phyloP scores from a whole-genome alignment of 2,329 filamentous ascomycete genomes.

The Pestalotiopsis sp. region DNA sequence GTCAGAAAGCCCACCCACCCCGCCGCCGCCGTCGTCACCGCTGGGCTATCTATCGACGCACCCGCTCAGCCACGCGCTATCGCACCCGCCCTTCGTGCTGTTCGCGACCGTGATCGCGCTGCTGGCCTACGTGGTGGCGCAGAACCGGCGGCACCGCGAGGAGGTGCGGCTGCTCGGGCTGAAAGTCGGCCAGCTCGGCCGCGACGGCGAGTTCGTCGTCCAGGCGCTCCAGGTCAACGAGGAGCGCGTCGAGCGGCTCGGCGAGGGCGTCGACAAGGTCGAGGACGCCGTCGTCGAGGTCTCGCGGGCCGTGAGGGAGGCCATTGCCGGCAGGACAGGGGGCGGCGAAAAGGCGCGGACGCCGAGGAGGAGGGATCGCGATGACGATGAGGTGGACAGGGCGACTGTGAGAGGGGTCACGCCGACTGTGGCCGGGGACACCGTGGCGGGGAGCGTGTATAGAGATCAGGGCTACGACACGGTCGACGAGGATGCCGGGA shows the following conservation, averaged over 20 bases:
- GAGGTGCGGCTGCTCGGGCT: background rate
- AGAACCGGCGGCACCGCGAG: slow-evolving; percentile 1
- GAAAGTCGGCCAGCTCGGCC: background rate
- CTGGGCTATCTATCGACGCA: background rate
- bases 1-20: background rate
- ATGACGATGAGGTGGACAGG: background rate
- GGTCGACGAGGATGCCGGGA: background rate
- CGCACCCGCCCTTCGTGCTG: slow-evolving; percentile 5
- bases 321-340: background rate
- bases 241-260: background rate
- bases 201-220: background rate
- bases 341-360: too few relatives aligned
- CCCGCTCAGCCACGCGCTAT: background rate
- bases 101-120: background rate
- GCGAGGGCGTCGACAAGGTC: background rate
- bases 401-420: background rate
- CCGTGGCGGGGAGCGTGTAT: background rate
- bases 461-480: background rate
- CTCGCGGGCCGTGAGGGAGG: background rate
- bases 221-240: background rate
- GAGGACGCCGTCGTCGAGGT: background rate
- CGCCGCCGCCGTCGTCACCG: background rate
- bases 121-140: background rate
- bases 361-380: background rate
- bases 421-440: background rate